Conservation (phyloP, 768 basidiomycete genomes). For the Agaricus sinodeliciosus region DNA sequence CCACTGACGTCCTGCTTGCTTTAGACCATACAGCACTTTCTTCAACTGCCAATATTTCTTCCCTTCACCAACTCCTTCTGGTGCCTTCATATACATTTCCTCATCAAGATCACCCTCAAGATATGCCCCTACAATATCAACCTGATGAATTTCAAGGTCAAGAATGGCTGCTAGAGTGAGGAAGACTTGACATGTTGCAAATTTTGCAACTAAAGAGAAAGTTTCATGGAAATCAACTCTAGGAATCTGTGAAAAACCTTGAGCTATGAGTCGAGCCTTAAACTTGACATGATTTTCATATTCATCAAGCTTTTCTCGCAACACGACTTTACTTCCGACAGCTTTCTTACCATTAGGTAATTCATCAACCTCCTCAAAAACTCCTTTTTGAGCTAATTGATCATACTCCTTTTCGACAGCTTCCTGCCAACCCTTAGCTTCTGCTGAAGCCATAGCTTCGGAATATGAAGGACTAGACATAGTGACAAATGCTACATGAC, state of each 20-base stretch:
- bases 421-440: constrained; percentile 11
- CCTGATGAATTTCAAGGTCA: too few relatives aligned
- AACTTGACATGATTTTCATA: constrained; percentile 14
- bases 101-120: too few relatives aligned
- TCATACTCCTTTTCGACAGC: too few relatives aligned
- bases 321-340: constrained; percentile 16
- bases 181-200: too few relatives aligned
- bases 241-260: constrained; percentile 20
- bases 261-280: constrained; percentile 20
- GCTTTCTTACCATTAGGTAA: constrained; percentile 14
- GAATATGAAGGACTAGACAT: neutral
- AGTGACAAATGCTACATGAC: neutral
- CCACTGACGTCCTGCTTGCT: constrained; percentile 28
- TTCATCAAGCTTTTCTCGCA: constrained; percentile 16
- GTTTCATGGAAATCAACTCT: constrained; percentile 30
- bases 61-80: constrained; percentile 12
- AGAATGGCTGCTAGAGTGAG: too few relatives aligned
- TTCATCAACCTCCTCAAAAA: too few relatives aligned
- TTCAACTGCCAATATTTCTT: constrained; percentile 14
- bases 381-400: too few relatives aligned
- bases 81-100: constrained; percentile 22
- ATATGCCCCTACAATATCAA: too few relatives aligned
- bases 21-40: constrained; percentile 27
- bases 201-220: too few relatives aligned
- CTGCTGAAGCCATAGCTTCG: neutral